Evolutionary conservation across 1,139 yeast species (phyloP), one percentile per base, ranked within the genome.

Genomic region (Yamadazyma atlantica): DNA sequence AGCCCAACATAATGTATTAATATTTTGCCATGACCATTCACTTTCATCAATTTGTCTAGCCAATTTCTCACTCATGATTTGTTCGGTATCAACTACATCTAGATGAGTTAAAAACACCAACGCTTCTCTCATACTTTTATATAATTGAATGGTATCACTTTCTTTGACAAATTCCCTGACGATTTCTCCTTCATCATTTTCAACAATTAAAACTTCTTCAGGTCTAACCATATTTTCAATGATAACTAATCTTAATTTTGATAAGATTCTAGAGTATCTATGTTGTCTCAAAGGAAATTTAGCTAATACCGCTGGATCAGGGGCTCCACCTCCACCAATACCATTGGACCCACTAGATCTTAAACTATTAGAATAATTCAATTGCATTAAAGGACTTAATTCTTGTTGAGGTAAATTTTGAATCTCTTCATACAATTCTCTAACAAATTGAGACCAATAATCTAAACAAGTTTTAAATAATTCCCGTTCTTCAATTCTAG

Each of bases 21-120:
- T 85, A 58, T 90, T 92, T 61, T 89, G 94, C 97, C 98, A 92
- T 25, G 97, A 90, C 99, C 99, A 92, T 66, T 94, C 98, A 43
- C 86, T 75, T 40, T 94, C 98, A 63, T 92, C 98, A 39, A 90
- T 83, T 69, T 92, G 98, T 55, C 85, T 80, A 3, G 94, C 85
- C 48, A 92, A 76, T 65, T 94, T 92, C 46, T 84, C 88, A 45
- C 82, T 83, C 97, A 92, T 89, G 53, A 92, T 92, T 48, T 80
- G 80, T 58, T 92, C 96, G 9, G 97, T 94, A 62, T 92, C 96
- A 44, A 85, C 78, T 29, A 92, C 97, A 60, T 92, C 94, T 60
- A 94, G 78, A 64, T 92, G 99, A 9, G 99, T 92, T 57, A 92
- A 74, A 60, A 88, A 94, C 39, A 92, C 98, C 46, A 92, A 73